Conservation (phyloP, 768 basidiomycete genomes). For the Boletus vermiculosoides region DNA sequence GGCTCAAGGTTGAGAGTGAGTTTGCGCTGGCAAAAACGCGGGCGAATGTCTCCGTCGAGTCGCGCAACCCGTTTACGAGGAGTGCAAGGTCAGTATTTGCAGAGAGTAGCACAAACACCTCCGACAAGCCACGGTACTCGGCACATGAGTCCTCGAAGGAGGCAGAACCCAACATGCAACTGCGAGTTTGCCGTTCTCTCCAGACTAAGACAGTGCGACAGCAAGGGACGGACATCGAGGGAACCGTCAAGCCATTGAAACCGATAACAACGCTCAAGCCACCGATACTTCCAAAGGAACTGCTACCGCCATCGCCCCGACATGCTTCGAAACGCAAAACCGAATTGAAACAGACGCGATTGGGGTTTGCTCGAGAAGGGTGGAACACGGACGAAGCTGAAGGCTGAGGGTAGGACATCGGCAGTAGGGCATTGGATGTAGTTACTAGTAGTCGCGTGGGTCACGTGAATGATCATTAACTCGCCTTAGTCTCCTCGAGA, state of each 20-base stretch:
- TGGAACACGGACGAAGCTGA: not conserved
- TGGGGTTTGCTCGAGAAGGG: slow-evolving; percentile 17
- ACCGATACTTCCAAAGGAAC: slow-evolving; percentile 29
- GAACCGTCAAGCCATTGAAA: slow-evolving; percentile 20
- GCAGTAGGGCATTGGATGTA: not conserved
- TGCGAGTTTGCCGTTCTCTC: slow-evolving; percentile 12
- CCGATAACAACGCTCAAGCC: slow-evolving; percentile 32
- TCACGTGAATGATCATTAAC: slow-evolving; percentile 15
- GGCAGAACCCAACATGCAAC: not conserved
- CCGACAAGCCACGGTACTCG: not conserved
- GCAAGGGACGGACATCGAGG: not conserved
- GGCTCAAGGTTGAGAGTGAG: slow-evolving; percentile 21
- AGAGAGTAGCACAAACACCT: not conserved
- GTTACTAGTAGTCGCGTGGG: not conserved
- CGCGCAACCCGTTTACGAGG: slow-evolving; percentile 26
- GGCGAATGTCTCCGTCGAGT: not conserved
- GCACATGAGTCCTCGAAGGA: not conserved
- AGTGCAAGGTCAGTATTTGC: slow-evolving; percentile 19
- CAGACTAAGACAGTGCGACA: not conserved
- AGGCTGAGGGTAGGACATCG: not conserved
- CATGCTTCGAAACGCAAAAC: slow-evolving; percentile 5
- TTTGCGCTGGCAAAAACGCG: slow-evolving; percentile 17
- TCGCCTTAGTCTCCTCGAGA: too few species aligned
- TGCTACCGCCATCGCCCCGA: slow-evolving; percentile 11
- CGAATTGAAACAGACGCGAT: slow-evolving; percentile 19